Evolutionary conservation across 768 basidiomycete species (phyloP).

Genomic region (Mycena olivaceomarginata): DNA sequence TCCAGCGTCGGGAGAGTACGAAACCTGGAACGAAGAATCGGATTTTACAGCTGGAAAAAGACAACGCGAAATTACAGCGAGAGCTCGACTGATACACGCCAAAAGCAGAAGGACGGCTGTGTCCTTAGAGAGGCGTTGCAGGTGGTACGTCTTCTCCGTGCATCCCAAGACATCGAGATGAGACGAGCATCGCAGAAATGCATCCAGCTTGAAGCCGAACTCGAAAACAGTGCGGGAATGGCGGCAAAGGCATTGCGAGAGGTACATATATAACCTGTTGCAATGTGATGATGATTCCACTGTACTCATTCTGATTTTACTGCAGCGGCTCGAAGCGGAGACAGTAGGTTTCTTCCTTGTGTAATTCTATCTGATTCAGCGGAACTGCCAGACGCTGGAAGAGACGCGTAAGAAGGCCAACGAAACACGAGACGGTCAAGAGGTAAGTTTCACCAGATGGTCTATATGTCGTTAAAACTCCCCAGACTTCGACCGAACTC

Average conservation of each 20-base stretch:
- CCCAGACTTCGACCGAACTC: not conserved
- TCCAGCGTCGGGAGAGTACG: too few species aligned
- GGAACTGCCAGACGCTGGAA: not conserved
- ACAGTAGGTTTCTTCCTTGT: not conserved
- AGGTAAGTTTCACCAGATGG: too few species aligned
- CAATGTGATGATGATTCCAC: too few species aligned
- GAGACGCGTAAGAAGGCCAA: not conserved
- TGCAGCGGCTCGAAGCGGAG: constrained; percentile 18
- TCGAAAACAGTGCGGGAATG: not conserved
- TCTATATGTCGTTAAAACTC: too few species aligned
- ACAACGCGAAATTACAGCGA: too few species aligned
- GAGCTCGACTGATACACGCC: too few species aligned
- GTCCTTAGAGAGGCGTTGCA: not conserved
- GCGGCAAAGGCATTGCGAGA: constrained; percentile 23
- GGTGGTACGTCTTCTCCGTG: not conserved
- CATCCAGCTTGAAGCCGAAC: not conserved
- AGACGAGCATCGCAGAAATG: constrained; percentile 15
- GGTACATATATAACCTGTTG: not conserved
- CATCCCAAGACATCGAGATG: too few species aligned
- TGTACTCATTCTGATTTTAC: not conserved
- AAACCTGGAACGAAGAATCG: too few species aligned
- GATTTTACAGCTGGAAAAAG: too few species aligned
- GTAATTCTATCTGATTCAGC: not conserved
- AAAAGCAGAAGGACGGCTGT: not conserved
- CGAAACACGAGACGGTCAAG: too few species aligned